Evolutionary conservation across 169 alveolate species (phyloP).

Genomic region (Amoebophrya sp.): DNA sequence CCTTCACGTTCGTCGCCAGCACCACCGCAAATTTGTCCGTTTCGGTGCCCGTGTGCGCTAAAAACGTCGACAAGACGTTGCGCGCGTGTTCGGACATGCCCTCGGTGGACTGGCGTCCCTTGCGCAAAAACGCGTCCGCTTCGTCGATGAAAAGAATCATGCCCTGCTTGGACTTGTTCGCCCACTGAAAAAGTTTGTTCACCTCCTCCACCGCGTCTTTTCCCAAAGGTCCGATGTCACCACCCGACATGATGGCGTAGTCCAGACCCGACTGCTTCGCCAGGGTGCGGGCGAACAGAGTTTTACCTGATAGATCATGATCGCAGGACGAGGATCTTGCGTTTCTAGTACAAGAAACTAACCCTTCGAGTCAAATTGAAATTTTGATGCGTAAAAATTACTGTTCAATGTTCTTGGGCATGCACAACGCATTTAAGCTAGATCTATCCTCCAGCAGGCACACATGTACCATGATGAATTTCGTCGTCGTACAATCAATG

Average conservation of each 20-base stretch:
- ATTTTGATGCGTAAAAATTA: too few relatives aligned
- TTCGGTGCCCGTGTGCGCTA: constrained; percentile 94
- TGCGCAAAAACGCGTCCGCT: constrained; percentile 71
- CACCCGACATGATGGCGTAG: constrained; percentile 93
- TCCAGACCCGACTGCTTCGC: constrained; percentile 88
- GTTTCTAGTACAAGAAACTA: too few relatives aligned
- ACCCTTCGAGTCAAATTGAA: too few relatives aligned
- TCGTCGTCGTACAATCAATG: too few relatives aligned
- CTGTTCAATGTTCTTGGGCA: too few relatives aligned
- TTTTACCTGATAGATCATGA: too few relatives aligned
- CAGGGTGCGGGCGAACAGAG: constrained; percentile 79
- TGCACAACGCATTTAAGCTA: too few relatives aligned
- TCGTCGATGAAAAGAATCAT: constrained; percentile 92
- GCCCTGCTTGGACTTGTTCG: constrained; percentile 77
- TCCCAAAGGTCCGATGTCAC: constrained; percentile 95
- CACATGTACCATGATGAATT: too few relatives aligned
- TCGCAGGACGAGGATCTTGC: too few relatives aligned
- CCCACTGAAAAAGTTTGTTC: constrained; percentile 91
- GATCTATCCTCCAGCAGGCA: too few relatives aligned
- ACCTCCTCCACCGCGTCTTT: constrained; percentile 86
- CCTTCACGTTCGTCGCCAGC: constrained; percentile 92
- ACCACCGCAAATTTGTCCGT: constrained; percentile 80
- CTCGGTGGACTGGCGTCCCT: constrained; percentile 36
- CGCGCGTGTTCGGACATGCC: constrained; percentile 83
- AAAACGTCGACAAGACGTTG: constrained; percentile 69